Conservation (phyloP, 1,139 yeast genomes). For the Protomyces gravidus region DNA sequence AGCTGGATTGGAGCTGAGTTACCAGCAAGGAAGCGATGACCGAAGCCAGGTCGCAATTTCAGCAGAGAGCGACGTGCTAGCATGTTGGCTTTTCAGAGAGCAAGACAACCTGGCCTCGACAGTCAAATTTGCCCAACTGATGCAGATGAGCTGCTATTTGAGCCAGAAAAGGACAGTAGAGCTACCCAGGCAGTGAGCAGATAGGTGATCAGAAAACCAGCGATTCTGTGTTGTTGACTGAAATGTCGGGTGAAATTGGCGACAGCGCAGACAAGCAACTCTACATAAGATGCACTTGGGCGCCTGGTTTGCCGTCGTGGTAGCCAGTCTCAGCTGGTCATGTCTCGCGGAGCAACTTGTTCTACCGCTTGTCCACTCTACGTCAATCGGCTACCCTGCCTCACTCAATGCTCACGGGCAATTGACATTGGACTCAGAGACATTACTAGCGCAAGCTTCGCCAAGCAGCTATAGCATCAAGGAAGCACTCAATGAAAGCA, state of each 20-base stretch:
- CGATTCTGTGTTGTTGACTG: too few relatives aligned
- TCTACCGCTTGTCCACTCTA: background rate
- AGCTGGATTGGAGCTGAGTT: constrained; percentile 34
- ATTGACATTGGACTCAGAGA: background rate
- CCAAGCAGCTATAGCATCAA: background rate
- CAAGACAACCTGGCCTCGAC: too few relatives aligned
- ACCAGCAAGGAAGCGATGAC: background rate
- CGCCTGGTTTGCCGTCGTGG: background rate
- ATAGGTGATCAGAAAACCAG: too few relatives aligned
- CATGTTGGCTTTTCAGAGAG: too few relatives aligned
- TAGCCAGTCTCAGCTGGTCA: background rate
- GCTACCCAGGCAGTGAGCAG: too few relatives aligned
- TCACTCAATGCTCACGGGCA: background rate
- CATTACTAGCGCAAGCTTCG: background rate
- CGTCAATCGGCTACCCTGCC: background rate
- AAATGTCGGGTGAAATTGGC: too few relatives aligned
- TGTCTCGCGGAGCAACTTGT: background rate
- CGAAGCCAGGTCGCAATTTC: background rate
- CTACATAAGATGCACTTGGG: too few relatives aligned
- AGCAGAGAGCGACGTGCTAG: background rate
- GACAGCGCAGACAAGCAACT: too few relatives aligned
- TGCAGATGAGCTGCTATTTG: too few relatives aligned
- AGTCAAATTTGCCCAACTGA: too few relatives aligned
- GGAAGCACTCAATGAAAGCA: constrained; percentile 26
- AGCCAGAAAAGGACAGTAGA: too few relatives aligned